phyloP scores from a whole-genome alignment of 495 filamentous ascomycete genomes.

The Parathielavia appendiculata region DNA sequence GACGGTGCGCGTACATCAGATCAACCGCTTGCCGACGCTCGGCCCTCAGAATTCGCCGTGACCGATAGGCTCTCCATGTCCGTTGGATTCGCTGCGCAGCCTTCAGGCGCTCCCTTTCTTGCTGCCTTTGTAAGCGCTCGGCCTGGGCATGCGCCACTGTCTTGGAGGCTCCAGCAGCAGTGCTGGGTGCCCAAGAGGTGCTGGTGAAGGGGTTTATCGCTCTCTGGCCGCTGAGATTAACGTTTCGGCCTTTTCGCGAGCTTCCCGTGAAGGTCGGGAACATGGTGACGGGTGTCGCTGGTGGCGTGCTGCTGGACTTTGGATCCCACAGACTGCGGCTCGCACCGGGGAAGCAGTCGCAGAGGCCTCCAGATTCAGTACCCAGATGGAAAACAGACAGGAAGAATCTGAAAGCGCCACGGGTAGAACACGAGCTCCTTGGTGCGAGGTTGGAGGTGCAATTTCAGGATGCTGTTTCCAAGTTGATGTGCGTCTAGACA shows the following conservation, averaged over 20 bases:
- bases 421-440: too few relatives aligned
- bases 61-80: conserved; percentile 74
- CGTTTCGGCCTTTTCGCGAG: conserved; percentile 78
- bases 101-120: conserved; percentile 71
- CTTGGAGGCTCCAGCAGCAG: conserved; percentile 58
- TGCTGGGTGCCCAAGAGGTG: conserved; percentile 39
- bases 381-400: too few relatives aligned
- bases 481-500: too few relatives aligned
- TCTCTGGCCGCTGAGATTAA: conserved; percentile 83
- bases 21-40: conserved; percentile 68
- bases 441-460: too few relatives aligned
- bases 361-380: too few relatives aligned
- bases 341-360: too few relatives aligned
- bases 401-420: too few relatives aligned
- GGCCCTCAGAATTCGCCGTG: conserved; percentile 52
- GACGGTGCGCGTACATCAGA: conserved; percentile 31
- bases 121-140: conserved; percentile 73
- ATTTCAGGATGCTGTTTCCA: too few relatives aligned
- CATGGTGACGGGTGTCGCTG: conserved; percentile 47
- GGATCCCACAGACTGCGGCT: not conserved
- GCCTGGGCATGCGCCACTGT: conserved; percentile 81
- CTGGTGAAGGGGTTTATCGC: conserved; percentile 69
- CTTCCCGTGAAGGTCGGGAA: conserved; percentile 85
- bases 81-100: conserved; percentile 72
- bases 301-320: not conserved